Conservation (phyloP, 2,329 filamentous ascomycete species). For the Neofusicoccum kwambonambiense region DNA sequence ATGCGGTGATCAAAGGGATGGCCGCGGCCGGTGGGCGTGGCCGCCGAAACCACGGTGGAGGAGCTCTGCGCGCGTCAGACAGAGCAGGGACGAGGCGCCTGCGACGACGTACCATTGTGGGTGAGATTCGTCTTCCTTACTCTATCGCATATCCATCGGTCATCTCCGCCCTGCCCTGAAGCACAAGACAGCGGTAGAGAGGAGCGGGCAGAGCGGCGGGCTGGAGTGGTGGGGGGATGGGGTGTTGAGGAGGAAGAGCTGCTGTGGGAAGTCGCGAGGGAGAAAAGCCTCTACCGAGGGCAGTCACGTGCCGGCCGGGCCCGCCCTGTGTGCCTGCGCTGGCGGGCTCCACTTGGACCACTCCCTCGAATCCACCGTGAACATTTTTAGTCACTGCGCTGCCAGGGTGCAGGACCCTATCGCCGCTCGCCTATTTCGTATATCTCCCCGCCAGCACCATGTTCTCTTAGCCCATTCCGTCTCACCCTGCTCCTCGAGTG, state of each 20-base stretch:
- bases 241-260: not conserved
- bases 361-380: not conserved
- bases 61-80: slow-evolving; percentile 50
- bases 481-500: not conserved
- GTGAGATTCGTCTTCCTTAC: slow-evolving; percentile 20
- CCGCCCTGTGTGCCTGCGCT: not conserved
- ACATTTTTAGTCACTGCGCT: slow-evolving; percentile 19
- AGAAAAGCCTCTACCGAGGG: slow-evolving; percentile 15
- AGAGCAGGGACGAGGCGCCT: slow-evolving; percentile 9
- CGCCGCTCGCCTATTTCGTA: slow-evolving; percentile 11
- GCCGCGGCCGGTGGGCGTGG: slow-evolving; percentile 62
- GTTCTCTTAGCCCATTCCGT: not conserved
- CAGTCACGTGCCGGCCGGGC: not conserved
- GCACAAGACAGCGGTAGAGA: slow-evolving; percentile 11
- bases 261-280: slow-evolving; percentile 18
- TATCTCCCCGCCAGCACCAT: not conserved
- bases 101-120: slow-evolving; percentile 34
- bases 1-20: slow-evolving; percentile 78
- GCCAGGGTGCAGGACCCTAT: slow-evolving; percentile 12
- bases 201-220: not conserved
- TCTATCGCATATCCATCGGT: slow-evolving; percentile 39
- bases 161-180: slow-evolving; percentile 21
- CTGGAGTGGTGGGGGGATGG: not conserved
- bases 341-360: not conserved
- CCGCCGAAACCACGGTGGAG: slow-evolving; percentile 68